Conservation (phyloP, 169 alveolate genomes). For the Plasmodium gaboni region DNA sequence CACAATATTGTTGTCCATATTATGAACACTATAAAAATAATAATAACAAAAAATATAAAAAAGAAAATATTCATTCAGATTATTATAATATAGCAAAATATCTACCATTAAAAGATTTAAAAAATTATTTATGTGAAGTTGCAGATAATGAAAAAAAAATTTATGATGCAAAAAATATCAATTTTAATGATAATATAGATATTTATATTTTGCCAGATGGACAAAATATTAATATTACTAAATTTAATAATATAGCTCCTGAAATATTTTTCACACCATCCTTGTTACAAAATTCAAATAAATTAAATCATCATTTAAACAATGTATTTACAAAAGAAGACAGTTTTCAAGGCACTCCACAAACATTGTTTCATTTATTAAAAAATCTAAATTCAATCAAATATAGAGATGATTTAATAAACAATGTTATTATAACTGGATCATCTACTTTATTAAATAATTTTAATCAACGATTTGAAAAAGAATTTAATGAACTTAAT, state of each 20-base stretch:
- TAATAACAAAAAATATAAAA: neutral
- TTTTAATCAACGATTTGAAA: slow-evolving; percentile 37
- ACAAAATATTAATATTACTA: slow-evolving; percentile 55
- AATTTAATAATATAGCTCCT: slow-evolving; percentile 51
- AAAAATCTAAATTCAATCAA: slow-evolving; percentile 11
- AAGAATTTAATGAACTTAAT: slow-evolving; percentile 48
- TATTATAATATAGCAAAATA: slow-evolving; percentile 57
- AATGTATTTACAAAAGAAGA: slow-evolving; percentile 32
- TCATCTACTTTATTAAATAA: slow-evolving; percentile 48
- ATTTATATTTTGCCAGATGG: slow-evolving; percentile 68
- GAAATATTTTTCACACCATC: slow-evolving; percentile 70
- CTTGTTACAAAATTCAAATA: slow-evolving; percentile 19
- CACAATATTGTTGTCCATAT: slow-evolving; percentile 36
- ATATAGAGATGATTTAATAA: slow-evolving; percentile 26
- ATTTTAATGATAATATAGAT: slow-evolving; percentile 32
- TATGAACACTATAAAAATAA: slow-evolving; percentile 19
- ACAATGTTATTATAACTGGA: slow-evolving; percentile 42
- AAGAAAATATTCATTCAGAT: slow-evolving; percentile 30
- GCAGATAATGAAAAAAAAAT: slow-evolving; percentile 61
- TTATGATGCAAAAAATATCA: slow-evolving; percentile 60
- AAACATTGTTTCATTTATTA: slow-evolving; percentile 49
- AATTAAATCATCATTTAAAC: slow-evolving; percentile 5
- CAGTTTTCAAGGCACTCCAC: slow-evolving; percentile 13
- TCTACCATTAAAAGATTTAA: slow-evolving; percentile 56
- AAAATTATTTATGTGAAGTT: slow-evolving; percentile 66